A percentile compares a stretch with the other conserved stretches of the same genome.
Conservation (phyloP, 164 flowering plant genomes). For the Magnolia sinica region DNA sequence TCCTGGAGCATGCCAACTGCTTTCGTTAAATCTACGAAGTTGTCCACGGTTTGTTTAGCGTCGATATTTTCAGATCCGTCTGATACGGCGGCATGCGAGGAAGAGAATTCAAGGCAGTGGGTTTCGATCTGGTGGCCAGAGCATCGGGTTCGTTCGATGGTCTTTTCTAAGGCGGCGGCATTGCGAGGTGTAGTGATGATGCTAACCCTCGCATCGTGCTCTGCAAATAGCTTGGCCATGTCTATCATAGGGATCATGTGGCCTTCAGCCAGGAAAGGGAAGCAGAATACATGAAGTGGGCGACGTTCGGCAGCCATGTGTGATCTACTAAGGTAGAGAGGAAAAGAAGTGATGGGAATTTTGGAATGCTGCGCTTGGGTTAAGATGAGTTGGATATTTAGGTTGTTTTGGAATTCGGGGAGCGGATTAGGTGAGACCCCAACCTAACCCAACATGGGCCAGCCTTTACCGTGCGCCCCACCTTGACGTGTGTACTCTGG, state of each 20-base stretch:
- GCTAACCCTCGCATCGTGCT: no score
- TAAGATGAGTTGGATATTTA: no score
- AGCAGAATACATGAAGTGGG: slow-evolving; percentile 15
- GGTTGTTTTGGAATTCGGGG: no score
- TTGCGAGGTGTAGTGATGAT: slow-evolving; percentile 10
- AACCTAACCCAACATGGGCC: no score
- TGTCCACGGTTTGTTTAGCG: not conserved
- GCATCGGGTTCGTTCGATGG: slow-evolving; percentile 3
- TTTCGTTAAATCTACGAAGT: no score
- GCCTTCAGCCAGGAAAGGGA: slow-evolving; percentile 20
- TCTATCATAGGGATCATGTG: slow-evolving; percentile 17
- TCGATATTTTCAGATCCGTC: not conserved
- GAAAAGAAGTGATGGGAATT: not conserved
- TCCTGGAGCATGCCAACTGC: not conserved
- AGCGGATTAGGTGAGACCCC: no score
- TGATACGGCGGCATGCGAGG: not conserved
- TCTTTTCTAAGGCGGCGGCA: not conserved
- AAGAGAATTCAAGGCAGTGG: not conserved
- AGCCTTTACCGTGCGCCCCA: no score
- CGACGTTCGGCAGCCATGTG: not conserved
- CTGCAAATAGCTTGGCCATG: slow-evolving; percentile 11
- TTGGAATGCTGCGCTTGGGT: no score
- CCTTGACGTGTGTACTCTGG: no score
- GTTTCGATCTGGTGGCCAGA: not conserved
- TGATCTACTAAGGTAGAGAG: not conserved